Conservation (phyloP, 345 rosid species). For the Bretschneidera sinensis region DNA sequence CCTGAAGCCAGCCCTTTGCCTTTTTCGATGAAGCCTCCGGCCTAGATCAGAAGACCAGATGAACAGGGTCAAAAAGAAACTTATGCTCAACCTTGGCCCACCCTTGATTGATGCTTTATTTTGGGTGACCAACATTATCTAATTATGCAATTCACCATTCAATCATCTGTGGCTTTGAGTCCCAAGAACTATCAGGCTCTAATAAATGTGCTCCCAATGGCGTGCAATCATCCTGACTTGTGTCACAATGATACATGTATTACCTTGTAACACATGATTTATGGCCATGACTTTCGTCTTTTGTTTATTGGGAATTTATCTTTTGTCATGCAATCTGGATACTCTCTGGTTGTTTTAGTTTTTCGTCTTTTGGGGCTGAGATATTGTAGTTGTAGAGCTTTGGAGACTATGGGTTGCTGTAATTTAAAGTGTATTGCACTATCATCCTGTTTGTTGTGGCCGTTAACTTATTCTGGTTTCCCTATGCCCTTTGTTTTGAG, state of each 20-base stretch:
- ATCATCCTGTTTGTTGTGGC: too few relatives aligned
- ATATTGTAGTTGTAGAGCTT: too few relatives aligned
- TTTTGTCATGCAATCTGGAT: conserved; percentile 16
- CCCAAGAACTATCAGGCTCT: conserved; percentile 1
- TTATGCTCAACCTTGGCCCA: too few relatives aligned
- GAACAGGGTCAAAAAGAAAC: too few relatives aligned
- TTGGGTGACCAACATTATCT: conserved; percentile 25
- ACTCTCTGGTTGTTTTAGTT: conserved; percentile 9
- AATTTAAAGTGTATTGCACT: too few relatives aligned
- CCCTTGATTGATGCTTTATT: conserved; percentile 19
- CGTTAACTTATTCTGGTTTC: too few relatives aligned
- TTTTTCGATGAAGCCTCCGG: too few relatives aligned
- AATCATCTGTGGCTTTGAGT: conserved; percentile 25
- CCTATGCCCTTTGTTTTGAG: too few relatives aligned
- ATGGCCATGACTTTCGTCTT: conserved; percentile 15
- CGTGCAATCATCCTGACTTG: conserved; percentile 1
- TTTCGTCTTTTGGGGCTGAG: neutral
- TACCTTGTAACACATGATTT: conserved; percentile 4
- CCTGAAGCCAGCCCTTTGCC: too few relatives aligned
- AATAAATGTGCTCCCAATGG: neutral
- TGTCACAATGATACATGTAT: too few relatives aligned
- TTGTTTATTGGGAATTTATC: conserved; percentile 8
- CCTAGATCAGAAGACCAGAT: too few relatives aligned
- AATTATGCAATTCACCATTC: conserved; percentile 31
- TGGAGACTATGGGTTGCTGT: too few relatives aligned